Base-by-base conservation (phyloP, 495 filamentous ascomycete genomes). In the Penicillium waksmanii region DNA sequence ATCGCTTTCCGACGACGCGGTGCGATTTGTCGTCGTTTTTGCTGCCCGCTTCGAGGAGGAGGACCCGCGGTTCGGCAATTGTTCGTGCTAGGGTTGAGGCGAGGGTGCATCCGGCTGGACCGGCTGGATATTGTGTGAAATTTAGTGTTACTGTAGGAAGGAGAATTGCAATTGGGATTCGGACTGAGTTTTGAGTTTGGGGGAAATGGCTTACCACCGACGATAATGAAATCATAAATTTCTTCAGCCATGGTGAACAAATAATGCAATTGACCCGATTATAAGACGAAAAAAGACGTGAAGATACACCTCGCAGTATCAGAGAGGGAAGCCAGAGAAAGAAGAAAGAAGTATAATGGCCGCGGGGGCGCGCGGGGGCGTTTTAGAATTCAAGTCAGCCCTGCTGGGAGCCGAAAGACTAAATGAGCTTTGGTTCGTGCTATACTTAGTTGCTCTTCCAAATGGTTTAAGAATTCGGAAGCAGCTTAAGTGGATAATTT, bases 1-100 rank as follows among this genome's bases (percentile, higher is more conserved):
- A 87, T 33, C 85, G 73, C 63, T 87, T 77, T 15, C 80, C 82
- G 58, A 79, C 75, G 21, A 84, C 75, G 10, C 77, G 78, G 12
- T 79, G 70, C 18, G 67, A 60, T 2, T 60, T 56, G 53, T 85
- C 82, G 25, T 77, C 72, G 57, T 85, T 84, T 19, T 62, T 53
- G 5, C 74, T 70, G 4, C 85, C 85, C 0, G 84, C 85, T 63
- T 88, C 86, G 5, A 89, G 59, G 13, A 89, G 74, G 3, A 88
- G 74, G 3, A 88, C 80, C 4, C 49, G 60, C 0, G 85, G 84
- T 23, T 71, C 70, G 54, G 73, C 69, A 2, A 72, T 25, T 1
- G 77, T 77, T 34, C 71, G 67, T 0, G 82, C 79, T 5, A 88
- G 76, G 18, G 61, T 62, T 0, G 75, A 67, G 1, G 84, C 84